Conservation (phyloP, 2,329 filamentous ascomycete species). For the Trichoderma sp. region DNA sequence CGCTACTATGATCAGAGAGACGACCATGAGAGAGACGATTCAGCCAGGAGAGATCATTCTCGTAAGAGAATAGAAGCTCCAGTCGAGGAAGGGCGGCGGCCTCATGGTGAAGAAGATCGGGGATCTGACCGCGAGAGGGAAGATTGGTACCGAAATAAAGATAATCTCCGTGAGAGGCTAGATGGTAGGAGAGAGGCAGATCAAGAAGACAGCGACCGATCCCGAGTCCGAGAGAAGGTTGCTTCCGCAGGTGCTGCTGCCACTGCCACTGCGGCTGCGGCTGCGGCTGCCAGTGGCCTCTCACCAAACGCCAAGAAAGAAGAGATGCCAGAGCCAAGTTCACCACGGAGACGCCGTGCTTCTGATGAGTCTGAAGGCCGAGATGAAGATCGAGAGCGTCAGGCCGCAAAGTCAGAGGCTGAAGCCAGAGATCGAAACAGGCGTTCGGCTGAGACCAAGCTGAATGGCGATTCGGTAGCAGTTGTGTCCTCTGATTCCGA, state of each 20-base stretch:
- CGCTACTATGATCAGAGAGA: conserved; percentile 34
- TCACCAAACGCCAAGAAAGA: conserved; percentile 39
- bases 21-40: conserved; percentile 28
- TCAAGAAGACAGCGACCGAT: conserved; percentile 39
- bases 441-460: conserved; percentile 40
- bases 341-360: conserved; percentile 31
- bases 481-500: conserved; percentile 41
- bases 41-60: conserved; percentile 25
- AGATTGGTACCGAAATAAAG: conserved; percentile 30
- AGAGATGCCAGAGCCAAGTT: conserved; percentile 35
- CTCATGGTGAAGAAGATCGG: conserved; percentile 31
- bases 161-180: conserved; percentile 32
- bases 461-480: conserved; percentile 34
- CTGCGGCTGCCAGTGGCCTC: conserved; percentile 49
- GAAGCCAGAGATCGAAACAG: conserved; percentile 33
- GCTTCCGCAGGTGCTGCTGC: conserved; percentile 41
- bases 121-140: conserved; percentile 32
- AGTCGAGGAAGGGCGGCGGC: conserved; percentile 20
- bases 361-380: conserved; percentile 28
- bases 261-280: conserved; percentile 33
- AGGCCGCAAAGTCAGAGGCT: conserved; percentile 18
- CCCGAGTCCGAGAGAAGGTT: conserved; percentile 49
- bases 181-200: conserved; percentile 34
- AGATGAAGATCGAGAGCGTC: conserved; percentile 24
- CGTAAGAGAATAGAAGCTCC: conserved; percentile 28